phyloP scores from a whole-genome alignment of 1,139 yeast species.

The Nakaseomyces kungkrabaensis region DNA sequence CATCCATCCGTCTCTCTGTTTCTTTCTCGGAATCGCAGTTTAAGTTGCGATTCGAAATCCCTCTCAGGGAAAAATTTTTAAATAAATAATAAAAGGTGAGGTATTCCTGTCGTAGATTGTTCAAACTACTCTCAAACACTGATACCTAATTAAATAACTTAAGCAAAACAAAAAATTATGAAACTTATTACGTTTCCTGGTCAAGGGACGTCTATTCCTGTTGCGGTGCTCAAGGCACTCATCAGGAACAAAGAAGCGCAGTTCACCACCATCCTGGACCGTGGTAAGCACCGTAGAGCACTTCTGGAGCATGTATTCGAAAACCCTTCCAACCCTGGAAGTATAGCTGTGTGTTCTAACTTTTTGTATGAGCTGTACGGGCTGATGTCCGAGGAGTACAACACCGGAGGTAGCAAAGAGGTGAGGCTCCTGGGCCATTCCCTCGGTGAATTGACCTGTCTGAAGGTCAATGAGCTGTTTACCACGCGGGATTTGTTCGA shows the following conservation, averaged over 20 bases:
- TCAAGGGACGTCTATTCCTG: conserved; percentile 27
- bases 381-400: conserved; percentile 4
- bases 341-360: conserved; percentile 26
- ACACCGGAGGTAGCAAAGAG: conserved; percentile 2
- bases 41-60: background rate
- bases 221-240: conserved; percentile 18
- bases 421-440: conserved; percentile 42
- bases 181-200: conserved; percentile 29
- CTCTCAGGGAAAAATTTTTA: no score
- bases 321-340: conserved; percentile 25
- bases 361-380: conserved; percentile 21
- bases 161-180: conserved; percentile 6
- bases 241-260: conserved; percentile 19
- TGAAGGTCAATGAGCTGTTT: conserved; percentile 34
- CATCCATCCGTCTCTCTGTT: background rate
- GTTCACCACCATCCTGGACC: conserved; percentile 13
- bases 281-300: conserved; percentile 16
- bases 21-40: background rate
- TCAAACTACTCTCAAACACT: background rate
- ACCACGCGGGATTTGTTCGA: conserved; percentile 28
- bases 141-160: background rate
- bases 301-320: conserved; percentile 17
- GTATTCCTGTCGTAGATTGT: no score
- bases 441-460: conserved; percentile 43
- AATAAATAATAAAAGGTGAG: no score